A percentile compares a stretch with the other conserved stretches of the same genome.
Conservation (phyloP, 2,329 filamentous ascomycete species). For the Penicillium concentricum region DNA sequence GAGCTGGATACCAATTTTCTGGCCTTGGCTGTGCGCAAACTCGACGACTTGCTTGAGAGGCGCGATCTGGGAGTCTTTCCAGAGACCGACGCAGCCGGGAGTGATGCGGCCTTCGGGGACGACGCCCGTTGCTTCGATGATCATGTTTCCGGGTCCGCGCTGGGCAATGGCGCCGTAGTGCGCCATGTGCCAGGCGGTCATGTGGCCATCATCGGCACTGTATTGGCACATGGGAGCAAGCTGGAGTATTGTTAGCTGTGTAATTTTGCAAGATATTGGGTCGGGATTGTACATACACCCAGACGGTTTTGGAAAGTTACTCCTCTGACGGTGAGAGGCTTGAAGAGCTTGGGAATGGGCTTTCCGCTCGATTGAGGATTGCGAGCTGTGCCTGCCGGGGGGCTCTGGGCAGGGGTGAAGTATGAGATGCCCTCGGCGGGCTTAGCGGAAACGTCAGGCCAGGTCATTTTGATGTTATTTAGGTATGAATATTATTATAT, state of each 20-base stretch:
- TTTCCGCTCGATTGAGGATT: slow-evolving; percentile 44
- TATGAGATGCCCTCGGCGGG: slow-evolving; percentile 44
- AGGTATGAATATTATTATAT: neutral
- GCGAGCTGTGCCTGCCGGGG: slow-evolving; percentile 39
- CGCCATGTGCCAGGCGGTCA: slow-evolving; percentile 77
- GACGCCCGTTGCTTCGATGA: slow-evolving; percentile 78
- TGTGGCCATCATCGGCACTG: slow-evolving; percentile 66
- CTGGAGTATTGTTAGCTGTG: neutral
- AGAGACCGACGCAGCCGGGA: slow-evolving; percentile 62
- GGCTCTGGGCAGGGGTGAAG: slow-evolving; percentile 40
- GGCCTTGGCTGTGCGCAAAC: slow-evolving; percentile 75
- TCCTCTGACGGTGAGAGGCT: slow-evolving; percentile 58
- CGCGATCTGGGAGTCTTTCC: slow-evolving; percentile 79
- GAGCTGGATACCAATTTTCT: slow-evolving; percentile 77
- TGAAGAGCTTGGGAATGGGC: slow-evolving; percentile 56
- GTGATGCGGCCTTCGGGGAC: slow-evolving; percentile 77
- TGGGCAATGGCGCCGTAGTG: slow-evolving; percentile 78
- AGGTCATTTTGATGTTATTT: slow-evolving; percentile 17
- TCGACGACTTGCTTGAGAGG: slow-evolving; percentile 67
- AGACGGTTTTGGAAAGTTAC: slow-evolving; percentile 65
- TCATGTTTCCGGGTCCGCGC: slow-evolving; percentile 71
- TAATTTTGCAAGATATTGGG: neutral
- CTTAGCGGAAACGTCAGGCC: slow-evolving; percentile 36
- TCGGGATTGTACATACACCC: slow-evolving; percentile 39
- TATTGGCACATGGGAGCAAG: slow-evolving; percentile 63